Percentiles rank a stretch among this genome's conserved stretches.
These are phyloP conservation scores for Liriodendron chinense DNA, from an alignment of 164 flowering plant genomes.

Conservation along the genomic window DNA sequence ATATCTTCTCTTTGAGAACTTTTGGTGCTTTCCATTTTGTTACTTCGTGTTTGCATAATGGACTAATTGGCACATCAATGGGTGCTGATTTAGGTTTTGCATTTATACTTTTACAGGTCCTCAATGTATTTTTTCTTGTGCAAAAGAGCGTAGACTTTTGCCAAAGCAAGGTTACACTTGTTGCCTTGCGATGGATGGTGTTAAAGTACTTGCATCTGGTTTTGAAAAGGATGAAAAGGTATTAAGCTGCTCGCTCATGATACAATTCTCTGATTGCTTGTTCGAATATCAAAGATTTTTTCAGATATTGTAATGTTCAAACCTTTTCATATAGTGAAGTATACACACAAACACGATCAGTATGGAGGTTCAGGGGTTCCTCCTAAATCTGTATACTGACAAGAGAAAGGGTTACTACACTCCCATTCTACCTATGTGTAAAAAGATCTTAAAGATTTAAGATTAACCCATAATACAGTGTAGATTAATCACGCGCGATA, in stretches of 20 bases:
- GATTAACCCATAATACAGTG: background rate
- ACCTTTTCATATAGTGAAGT: background rate
- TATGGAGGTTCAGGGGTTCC: background rate
- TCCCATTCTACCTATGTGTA: background rate
- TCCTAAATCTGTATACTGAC: background rate
- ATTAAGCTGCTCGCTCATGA: background rate
- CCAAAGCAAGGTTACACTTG: conserved; percentile 85
- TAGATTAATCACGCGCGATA: background rate
- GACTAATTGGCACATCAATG: background rate
- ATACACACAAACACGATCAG: background rate
- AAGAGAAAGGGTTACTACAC: background rate
- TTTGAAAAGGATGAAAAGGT: conserved; percentile 90
- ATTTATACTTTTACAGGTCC: conserved; percentile 57
- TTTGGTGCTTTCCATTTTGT: background rate
- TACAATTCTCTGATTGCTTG: background rate
- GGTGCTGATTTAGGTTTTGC: conserved; percentile 2
- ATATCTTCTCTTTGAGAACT: background rate
- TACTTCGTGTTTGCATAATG: background rate
- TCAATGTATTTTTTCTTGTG: conserved; percentile 82
- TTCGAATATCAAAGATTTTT: background rate
- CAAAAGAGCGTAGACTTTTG: conserved; percentile 66
- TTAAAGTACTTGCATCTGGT: conserved; percentile 82
- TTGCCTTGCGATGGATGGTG: conserved; percentile 98
- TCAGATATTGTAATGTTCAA: background rate
- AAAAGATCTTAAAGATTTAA: background rate